phyloP scores from a whole-genome alignment of 208 protist species.

The Balamuthia mandrillaris region DNA sequence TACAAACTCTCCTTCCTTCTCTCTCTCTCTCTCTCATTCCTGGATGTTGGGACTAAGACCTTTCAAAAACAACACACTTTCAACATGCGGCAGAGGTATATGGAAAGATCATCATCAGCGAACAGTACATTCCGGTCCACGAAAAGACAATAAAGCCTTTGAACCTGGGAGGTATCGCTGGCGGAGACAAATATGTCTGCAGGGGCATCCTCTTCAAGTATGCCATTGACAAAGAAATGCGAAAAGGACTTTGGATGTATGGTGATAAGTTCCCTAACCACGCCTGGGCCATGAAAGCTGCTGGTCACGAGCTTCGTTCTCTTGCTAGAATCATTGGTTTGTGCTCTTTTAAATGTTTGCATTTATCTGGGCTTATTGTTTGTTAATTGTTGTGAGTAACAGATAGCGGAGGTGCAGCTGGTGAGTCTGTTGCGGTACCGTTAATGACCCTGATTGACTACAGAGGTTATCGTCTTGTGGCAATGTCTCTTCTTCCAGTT shows the following conservation, averaged over 20 bases:
- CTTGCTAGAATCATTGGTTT: neutral
- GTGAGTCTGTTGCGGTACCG: slow-evolving; percentile 17
- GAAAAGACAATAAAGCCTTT: slow-evolving; percentile 1
- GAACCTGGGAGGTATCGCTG: slow-evolving; percentile 30
- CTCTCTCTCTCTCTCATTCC: neutral
- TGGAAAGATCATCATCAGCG: slow-evolving; percentile 34
- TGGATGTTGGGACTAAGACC: too few species aligned
- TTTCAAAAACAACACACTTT: too few species aligned
- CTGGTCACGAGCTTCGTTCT: slow-evolving; percentile 4
- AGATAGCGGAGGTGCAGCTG: too few species aligned
- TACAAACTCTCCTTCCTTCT: neutral
- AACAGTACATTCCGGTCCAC: slow-evolving; percentile 6
- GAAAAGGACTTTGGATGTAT: slow-evolving; percentile 32
- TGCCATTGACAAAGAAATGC: slow-evolving; percentile 19
- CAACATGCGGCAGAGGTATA: slow-evolving; percentile 25
- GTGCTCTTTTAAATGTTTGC: too few species aligned
- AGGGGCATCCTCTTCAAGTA: slow-evolving; percentile 48
- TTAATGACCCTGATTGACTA: neutral
- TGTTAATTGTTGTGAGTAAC: too few species aligned
- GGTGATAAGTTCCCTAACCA: slow-evolving; percentile 2
- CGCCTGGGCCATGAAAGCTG: slow-evolving; percentile 28
- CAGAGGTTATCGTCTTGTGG: neutral
- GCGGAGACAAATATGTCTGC: slow-evolving; percentile 32
- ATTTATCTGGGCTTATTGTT: too few species aligned
- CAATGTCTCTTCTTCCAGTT: neutral